phyloP scores from a whole-genome alignment of 805 yeast genomes.

The Sugiyamaella mastotermitis region DNA sequence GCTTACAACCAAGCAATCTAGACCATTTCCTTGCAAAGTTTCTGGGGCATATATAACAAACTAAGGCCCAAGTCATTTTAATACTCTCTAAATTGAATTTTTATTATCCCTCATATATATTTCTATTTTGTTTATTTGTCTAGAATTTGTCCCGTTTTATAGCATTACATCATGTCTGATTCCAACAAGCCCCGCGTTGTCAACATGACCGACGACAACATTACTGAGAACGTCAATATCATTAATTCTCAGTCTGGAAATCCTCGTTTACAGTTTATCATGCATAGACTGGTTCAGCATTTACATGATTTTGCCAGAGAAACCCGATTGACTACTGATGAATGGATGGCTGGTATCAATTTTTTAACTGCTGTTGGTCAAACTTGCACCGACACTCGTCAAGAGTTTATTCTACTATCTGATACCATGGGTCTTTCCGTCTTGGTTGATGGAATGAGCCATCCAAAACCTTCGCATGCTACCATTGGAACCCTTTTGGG shows the following conservation, averaged over 20 bases:
- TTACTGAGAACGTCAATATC: constrained; percentile 18
- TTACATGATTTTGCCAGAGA: constrained; percentile 35
- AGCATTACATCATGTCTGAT: neutral
- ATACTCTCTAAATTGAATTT: too few relatives aligned
- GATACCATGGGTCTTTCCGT: constrained; percentile 33
- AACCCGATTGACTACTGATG: constrained; percentile 31
- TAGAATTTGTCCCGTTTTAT: too few relatives aligned
- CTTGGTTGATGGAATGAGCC: constrained; percentile 29
- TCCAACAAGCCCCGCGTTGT: neutral
- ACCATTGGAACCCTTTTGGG: constrained; percentile 33
- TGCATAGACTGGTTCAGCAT: constrained; percentile 29
- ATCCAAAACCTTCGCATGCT: constrained; percentile 18
- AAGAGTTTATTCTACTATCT: constrained; percentile 33
- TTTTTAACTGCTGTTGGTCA: constrained; percentile 32
- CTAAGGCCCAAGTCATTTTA: too few relatives aligned
- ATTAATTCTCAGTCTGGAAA: constrained; percentile 11
- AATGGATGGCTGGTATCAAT: constrained; percentile 32
- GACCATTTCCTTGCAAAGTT: too few relatives aligned
- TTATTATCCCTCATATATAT: too few relatives aligned
- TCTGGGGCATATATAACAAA: too few relatives aligned
- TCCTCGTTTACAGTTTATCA: constrained; percentile 10
- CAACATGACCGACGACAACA: constrained; percentile 18
- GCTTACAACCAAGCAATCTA: too few relatives aligned
- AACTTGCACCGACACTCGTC: constrained; percentile 29
- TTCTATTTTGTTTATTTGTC: too few relatives aligned